phyloP scores from a whole-genome alignment of 768 basidiomycete genomes.

The Panus rudis region DNA sequence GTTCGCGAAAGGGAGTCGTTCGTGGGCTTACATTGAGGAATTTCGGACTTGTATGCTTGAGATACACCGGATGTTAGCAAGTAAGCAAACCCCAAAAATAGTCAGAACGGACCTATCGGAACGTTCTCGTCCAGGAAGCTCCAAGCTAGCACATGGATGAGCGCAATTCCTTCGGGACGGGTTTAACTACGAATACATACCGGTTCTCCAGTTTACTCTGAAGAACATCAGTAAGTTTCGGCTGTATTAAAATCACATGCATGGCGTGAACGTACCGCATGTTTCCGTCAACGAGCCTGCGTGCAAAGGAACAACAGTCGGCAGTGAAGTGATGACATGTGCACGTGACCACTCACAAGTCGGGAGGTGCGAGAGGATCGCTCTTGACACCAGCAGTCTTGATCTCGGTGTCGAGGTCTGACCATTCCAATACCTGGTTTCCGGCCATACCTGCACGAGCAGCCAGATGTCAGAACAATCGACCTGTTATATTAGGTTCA shows the following conservation, averaged over 20 bases:
- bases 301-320: background rate
- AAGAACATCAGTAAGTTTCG: constrained; percentile 22
- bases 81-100: background rate
- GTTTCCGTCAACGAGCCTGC: constrained; percentile 30
- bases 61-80: constrained; percentile 1
- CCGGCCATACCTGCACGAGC: constrained; percentile 40
- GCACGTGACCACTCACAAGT: constrained; percentile 29
- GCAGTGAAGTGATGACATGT: constrained; percentile 4
- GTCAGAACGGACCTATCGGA: constrained; percentile 23
- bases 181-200: constrained; percentile 24
- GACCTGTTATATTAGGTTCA: too few species aligned
- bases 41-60: constrained; percentile 26
- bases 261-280: constrained; percentile 35
- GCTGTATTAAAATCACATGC: constrained; percentile 31
- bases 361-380: constrained; percentile 32
- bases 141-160: constrained; percentile 16
- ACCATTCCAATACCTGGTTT: constrained; percentile 58
- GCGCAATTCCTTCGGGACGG: background rate
- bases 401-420: constrained; percentile 52
- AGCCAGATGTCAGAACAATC: background rate
- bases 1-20: background rate
- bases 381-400: constrained; percentile 38
- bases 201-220: constrained; percentile 29
- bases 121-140: constrained; percentile 24
- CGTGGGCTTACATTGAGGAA: constrained; percentile 19